phyloP scores from a whole-genome alignment of 192 early-diverging fungal species.

The Backusella circina region DNA sequence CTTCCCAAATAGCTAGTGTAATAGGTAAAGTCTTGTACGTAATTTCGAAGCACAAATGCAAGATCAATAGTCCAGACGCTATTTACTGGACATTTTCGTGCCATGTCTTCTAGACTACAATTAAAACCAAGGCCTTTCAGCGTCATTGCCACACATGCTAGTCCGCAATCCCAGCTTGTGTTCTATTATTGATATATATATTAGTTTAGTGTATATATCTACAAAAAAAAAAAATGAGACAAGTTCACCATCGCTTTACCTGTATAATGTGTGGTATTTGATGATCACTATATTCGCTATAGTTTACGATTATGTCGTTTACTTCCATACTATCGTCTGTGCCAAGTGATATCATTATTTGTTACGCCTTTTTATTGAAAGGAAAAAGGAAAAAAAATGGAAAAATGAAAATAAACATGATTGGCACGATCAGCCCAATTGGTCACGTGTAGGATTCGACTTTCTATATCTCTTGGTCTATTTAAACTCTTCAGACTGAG shows the following conservation, averaged over 20 bases:
- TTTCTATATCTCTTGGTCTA: no score
- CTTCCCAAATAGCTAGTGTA: conserved; percentile 86
- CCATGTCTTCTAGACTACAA: conserved; percentile 53
- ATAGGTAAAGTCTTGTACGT: conserved; percentile 84
- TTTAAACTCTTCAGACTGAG: neutral
- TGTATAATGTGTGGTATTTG: conserved; percentile 28
- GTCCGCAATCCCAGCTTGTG: conserved; percentile 83
- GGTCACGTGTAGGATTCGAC: neutral
- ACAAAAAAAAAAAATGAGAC: no score
- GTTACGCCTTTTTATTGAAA: neutral
- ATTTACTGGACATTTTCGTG: conserved; percentile 50
- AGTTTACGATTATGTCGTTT: conserved; percentile 16
- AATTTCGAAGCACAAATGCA: conserved; percentile 70
- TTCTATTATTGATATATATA: conserved; percentile 19
- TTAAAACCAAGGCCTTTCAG: conserved; percentile 59
- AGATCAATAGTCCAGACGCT: conserved; percentile 92
- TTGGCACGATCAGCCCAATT: neutral
- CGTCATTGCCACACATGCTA: conserved; percentile 82
- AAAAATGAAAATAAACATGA: conserved; percentile 5
- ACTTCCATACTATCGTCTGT: conserved; percentile 8
- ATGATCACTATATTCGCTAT: conserved; percentile 18
- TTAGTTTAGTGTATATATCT: neutral
- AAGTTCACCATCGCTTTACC: neutral
- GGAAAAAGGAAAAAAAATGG: conserved; percentile 2
- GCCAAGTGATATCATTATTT: conserved; percentile 6